These are phyloP conservation scores for Hevea brasiliensis DNA, from an alignment of 345 rosid species.

Conservation along the genomic window DNA sequence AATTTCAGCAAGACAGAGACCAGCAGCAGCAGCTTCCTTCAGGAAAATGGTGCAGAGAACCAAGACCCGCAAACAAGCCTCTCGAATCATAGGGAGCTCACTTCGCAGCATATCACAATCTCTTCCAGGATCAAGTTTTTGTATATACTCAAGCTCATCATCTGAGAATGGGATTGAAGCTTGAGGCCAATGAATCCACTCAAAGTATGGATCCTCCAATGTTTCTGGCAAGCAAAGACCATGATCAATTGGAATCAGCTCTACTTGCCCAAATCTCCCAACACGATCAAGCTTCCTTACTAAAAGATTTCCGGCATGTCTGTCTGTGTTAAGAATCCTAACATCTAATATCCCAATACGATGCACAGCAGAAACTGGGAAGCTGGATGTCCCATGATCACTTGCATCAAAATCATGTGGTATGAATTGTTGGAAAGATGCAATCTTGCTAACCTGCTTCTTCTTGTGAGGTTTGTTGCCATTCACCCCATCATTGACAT, in stretches of 20 bases:
- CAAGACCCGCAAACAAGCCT: conserved; percentile 81
- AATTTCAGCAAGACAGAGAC: conserved; percentile 89
- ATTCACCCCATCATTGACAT: conserved; percentile 79
- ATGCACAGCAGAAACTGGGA: conserved; percentile 89
- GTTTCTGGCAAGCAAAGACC: conserved; percentile 97
- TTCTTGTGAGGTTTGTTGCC: conserved; percentile 59
- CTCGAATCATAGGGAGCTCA: conserved; percentile 95
- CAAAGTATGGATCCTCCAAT: conserved; percentile 97
- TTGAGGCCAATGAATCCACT: conserved; percentile 99
- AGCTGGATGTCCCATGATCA: conserved; percentile 95
- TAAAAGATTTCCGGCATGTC: conserved; percentile 95
- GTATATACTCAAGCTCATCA: conserved; percentile 84
- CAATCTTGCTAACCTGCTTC: conserved; percentile 85
- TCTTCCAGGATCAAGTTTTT: conserved; percentile 53
- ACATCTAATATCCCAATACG: conserved; percentile 88
- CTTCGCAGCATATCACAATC: conserved; percentile 79
- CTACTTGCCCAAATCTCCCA: conserved; percentile 77
- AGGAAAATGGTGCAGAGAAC: conserved; percentile 82
- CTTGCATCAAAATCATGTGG: conserved; percentile 96
- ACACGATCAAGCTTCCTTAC: conserved; percentile 74
- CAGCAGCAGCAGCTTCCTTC: conserved; percentile 76
- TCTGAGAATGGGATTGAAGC: conserved; percentile 98
- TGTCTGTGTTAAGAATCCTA: conserved; percentile 89
- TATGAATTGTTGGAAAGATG: conserved; percentile 90
- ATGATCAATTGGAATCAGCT: conserved; percentile 94